Evolutionary conservation across 2,329 filamentous ascomycete species (phyloP), one percentile per base, ranked within the genome.

Genomic region (Dactylellina sp.): DNA sequence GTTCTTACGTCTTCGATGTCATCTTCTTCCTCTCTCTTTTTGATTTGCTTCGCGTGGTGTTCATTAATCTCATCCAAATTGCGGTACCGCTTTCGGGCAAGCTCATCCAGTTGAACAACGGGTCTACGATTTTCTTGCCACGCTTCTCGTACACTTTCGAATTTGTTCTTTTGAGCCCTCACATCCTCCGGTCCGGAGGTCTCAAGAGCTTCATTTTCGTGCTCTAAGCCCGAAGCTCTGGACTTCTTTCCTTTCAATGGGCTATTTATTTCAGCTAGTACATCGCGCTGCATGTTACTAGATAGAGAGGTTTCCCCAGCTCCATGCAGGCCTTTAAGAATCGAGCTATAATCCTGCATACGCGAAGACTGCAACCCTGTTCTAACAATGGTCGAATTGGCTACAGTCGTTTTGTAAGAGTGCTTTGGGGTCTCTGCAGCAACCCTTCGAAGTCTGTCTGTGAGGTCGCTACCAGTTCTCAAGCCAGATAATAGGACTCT

Each of bases 401-500:
- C 46, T 32, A 44, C 53, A 25, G 63, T 60, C 5, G 11, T 24
- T 20, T n/a, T 35, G 6, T 28, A 32, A 11, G 32, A 40, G 7
- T 46, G 59, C 16, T 44, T 44, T 7, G 57, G 60, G 7, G 66
- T 59, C 12, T 22, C 25, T 11, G 32, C 42, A 4, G 59, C 46
- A 42, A 42, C 59, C 42, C 39, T 50, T 40, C 37, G 53, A 0
- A 72, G 25, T 14, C 46, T 64, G 5, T 72, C 56, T 2, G 16
- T 28, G 11, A 72, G 25, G 12, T 11, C 42, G 28, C 47, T 32
- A 6, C 16, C 24, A 22, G 49, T 49, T 55, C 52, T 53, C 35
- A 72, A 14, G 9, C 59, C 60, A n/a, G 52, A 59, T 28, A 72
- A 49, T 12, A 50, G 59, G 6, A 44, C 16, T 53, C 20, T 40